phyloP scores from a whole-genome alignment of 352 stramenopile genomes.

The Phytopythium aichiense region DNA sequence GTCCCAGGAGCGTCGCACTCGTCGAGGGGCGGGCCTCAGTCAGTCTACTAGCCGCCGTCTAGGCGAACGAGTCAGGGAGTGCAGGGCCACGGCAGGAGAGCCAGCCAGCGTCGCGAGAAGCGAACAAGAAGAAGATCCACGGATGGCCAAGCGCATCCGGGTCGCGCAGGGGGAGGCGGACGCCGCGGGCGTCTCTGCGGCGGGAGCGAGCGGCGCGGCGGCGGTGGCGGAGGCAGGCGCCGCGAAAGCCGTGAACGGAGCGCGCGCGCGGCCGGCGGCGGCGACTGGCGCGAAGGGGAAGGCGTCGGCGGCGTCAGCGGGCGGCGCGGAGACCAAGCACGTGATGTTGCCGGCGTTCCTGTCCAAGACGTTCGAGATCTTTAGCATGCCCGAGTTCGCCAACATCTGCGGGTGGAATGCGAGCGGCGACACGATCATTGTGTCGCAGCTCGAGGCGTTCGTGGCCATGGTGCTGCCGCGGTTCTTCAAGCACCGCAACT shows the following conservation, averaged over 20 bases:
- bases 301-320: conserved; percentile 11
- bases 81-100: neutral
- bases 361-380: conserved; percentile 94
- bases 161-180: conserved; percentile 23
- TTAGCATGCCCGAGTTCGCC: conserved; percentile 80
- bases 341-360: conserved; percentile 89
- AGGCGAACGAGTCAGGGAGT: too few species aligned
- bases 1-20: neutral
- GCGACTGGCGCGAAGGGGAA: conserved; percentile 9
- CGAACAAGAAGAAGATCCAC: neutral
- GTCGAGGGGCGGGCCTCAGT: neutral
- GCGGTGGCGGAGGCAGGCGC: conserved; percentile 1
- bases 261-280: conserved; percentile 7
- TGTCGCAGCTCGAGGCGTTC: conserved; percentile 82
- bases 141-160: conserved; percentile 69
- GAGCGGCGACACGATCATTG: conserved; percentile 91
- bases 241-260: conserved; percentile 1
- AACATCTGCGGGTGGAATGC: conserved; percentile 89
- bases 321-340: conserved; percentile 52
- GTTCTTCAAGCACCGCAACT: conserved; percentile 93
- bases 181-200: neutral
- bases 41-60: neutral
- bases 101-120: neutral
- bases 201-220: neutral
- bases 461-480: conserved; percentile 80